A percentile compares a stretch with the other conserved stretches of the same genome.
Evolutionary conservation across 75 land plant species (phyloP).

Genomic region (Selaginella tamariscina): DNA sequence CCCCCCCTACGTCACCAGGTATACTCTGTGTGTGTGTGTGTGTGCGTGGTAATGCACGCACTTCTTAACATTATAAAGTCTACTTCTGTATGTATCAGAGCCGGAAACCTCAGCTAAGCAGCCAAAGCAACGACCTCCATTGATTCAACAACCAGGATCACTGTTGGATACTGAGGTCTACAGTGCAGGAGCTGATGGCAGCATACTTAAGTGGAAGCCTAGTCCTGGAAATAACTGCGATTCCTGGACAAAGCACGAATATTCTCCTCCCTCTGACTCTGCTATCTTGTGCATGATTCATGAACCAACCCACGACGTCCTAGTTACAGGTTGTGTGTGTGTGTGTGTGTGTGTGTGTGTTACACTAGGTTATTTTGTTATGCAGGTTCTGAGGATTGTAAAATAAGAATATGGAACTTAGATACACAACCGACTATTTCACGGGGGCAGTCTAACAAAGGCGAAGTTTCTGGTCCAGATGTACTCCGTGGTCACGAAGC

Average conservation of each 20-base stretch:
- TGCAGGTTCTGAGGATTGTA: slow-evolving; percentile 20
- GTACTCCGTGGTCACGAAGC: slow-evolving; percentile 21
- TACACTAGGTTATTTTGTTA: slow-evolving; percentile 7
- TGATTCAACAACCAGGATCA: not conserved
- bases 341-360: not conserved
- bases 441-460: not conserved
- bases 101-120: not conserved
- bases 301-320: slow-evolving; percentile 19
- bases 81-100: too few species aligned
- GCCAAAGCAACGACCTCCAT: not conserved
- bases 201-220: slow-evolving; percentile 19
- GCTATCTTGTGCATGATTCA: slow-evolving; percentile 21
- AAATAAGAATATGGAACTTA: slow-evolving; percentile 25
- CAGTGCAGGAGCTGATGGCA: slow-evolving; percentile 22
- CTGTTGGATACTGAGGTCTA: slow-evolving; percentile 17
- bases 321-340: slow-evolving; percentile 17
- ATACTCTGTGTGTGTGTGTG: too few species aligned
- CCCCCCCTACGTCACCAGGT: not conserved
- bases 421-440: slow-evolving; percentile 20
- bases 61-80: too few species aligned
- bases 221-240: slow-evolving; percentile 16
- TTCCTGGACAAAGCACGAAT: slow-evolving; percentile 12
- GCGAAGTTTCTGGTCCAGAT: slow-evolving; percentile 17
- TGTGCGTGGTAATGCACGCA: too few species aligned
- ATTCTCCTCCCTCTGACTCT: not conserved